Base-by-base conservation (phyloP, 2,329 filamentous ascomycete genomes). In the Bimuria novae-zelandiae region DNA sequence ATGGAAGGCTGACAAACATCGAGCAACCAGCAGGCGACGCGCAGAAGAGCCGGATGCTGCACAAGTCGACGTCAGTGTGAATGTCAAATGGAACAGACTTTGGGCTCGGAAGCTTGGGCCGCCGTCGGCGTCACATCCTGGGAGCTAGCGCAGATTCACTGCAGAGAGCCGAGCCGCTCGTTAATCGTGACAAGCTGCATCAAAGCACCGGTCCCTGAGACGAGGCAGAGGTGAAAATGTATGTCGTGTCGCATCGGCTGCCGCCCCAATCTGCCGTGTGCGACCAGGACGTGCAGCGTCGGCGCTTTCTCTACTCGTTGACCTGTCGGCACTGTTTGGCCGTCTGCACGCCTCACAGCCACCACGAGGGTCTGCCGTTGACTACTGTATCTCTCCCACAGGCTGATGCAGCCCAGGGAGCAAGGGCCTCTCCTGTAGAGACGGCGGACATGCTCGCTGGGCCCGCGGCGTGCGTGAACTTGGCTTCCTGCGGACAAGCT, bases 11-110 rank as follows among this genome's bases (percentile, higher is more conserved):
- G 41, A 14, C 40, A 30, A 48, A 48, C 49, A 49, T 46, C 45
- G 55, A 48, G 49, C 53, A 54, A 54, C 61, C 56, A 62, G 53
- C 54, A 54, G 52, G 56, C 49, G 55, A 51, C 51, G 58, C 25
- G 50, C 50, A 30, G 44, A 46, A 48, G 42, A 44, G 47, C 40
- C 21, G 35, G 46, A 37, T 36, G 48, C 35, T 23, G 40, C 47
- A 25, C 47, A 27, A 25, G 25, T 37, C 36, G 32, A 27, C 22
- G 40, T 36, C 33, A n/a, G 33, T 7, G 33, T 36, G 33, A 17
- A 17, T 16, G 33, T 40, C 46, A 35, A 53, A 29, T 29, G 43
- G 23, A n/a, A 33, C 27, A 55, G 42, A 39, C 36, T 51, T 46
- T 51, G 22, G 30, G 19, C 10, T 16, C 23, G 32, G 36, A 35